Base-by-base conservation (phyloP, 2,329 filamentous ascomycete species). In the Diaporthe ilicicola region DNA sequence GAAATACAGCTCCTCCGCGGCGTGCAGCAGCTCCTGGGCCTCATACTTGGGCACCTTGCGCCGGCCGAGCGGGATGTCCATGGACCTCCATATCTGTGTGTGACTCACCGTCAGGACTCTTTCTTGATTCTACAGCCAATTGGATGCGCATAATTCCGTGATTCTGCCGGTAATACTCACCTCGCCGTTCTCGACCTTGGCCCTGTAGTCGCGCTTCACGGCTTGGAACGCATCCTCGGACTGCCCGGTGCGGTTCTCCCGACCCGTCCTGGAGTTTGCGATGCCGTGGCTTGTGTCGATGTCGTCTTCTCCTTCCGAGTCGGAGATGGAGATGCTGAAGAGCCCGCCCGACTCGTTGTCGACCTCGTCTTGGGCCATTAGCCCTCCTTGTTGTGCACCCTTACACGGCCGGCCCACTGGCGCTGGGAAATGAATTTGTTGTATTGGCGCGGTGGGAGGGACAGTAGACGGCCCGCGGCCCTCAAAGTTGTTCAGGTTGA, bases 1-100 rank as follows among this genome's bases (percentile, higher is more conserved):
- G 76, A 87, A 89, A 75, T 89, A 89, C 54, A 89, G 80, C 77
- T 90, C 88, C 76, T 89, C 87, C 9, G 87, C 84, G 0, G 87
- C 88, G 75, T 89, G 87, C 24, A 89, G 71, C 12, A 87, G 74
- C n/a, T 85, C 82, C 73, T 89, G 86, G 1, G 82, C 79, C 42
- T 84, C 81, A 51, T 82, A 82, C 75, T 89, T 90, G 39, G 81
- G 79, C 4, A 82, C 76, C 39, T 59, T 71, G 34, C 68, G 72
- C 12, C 75, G 73, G 3, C 73, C 74, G 13, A 87, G 73, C 0
- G 87, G 86, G 2, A 88, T 74, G 7, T 76, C 71, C 44, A 88
- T 77, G 0, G 77, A 79, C 53, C 83, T 79, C 76, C 81, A 80
- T 29, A 89, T 82, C 87, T 89, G 68, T 22, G 50, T 22, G 10